Evolutionary conservation across 2,329 filamentous ascomycete genomes (phyloP), one percentile per base, ranked within the genome.

Genomic region (Aschersonia sp.): DNA sequence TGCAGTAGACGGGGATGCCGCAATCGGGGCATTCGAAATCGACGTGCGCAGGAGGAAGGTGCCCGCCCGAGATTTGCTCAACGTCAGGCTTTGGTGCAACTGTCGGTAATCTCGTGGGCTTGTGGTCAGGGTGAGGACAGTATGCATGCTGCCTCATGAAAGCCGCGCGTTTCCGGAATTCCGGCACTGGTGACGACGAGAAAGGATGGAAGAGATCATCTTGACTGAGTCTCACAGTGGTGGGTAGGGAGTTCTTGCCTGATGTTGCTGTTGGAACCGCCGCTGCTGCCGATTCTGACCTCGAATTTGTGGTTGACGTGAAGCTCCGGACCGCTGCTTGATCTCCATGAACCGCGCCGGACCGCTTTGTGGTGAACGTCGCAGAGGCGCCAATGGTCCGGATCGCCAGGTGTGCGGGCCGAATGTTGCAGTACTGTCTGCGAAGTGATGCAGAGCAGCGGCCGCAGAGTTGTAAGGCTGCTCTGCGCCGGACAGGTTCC

Each of bases 11-110:
- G 0, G 94, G 89, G 41, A 97, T 77, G 11, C 92, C 92, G 57
- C 92, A 98, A 63, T 98, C 90, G 1, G 92, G 89, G 58, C 92
- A 98, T 64, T 97, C 92, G 59, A 94, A 95, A 55, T 84, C 74
- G 46, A 95, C 87, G 64, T 95, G 87, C 12, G 82, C 81, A 0
- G 90, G 84, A 8, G 87, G 74, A 51, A 79, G 65, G 40, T 66
- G 62, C 44, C 76, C 79, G 9, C 70, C 74, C 14, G 66, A 60
- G 14, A 68, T 64, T 58, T 82, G 79, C 51, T 71, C 69, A 35
- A 72, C 72, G 60, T 85, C 81, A 9, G 76, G 70, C 54, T 84
- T 80, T 50, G 79, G 68, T 2, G 79, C 74, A 35, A 80, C 80
- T 47, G 73, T 74, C 1, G 85, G 76, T 5, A 81, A 62, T 53